Base-by-base conservation (phyloP, 805 yeast genomes). In the Wickerhamomyces canadensis region DNA sequence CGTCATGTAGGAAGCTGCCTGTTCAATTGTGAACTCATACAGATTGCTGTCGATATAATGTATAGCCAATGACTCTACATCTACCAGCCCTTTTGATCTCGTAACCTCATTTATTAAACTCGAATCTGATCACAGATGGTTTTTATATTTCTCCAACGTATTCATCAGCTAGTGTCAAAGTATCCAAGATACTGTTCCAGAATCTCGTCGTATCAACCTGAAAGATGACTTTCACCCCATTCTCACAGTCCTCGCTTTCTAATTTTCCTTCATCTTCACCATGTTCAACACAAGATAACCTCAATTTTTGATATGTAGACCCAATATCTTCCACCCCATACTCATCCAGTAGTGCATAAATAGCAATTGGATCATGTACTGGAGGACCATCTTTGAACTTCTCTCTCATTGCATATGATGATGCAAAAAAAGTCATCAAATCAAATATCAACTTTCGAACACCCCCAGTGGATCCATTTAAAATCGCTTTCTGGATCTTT, bases 331-430 rank as follows among this genome's bases (percentile, higher is more conserved):
- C 46, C 11, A 40, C 40, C 0, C 54, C 60, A 24, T 51, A 48
- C 32, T 57, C 43, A 32, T 62, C 57, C 22, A 84, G 56, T 26
- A 84, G 50, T 0, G 76, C 77, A 36, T 72, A 74, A 10, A 83
- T 63, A 1, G 94, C 84, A 35, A 84, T 62, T 1, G 93, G 91
- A 56, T 85, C 95, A 58, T 86, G 95, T 1, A 84, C 68, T 1
- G 88, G 86, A 5, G 93, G 88, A 0, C 93, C 91, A 5, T 54
- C 42, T 19, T 44, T 42, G 55, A 74, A 64, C 4, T 70, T 69
- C 43, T 67, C 69, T 28, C 57, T 50, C 19, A 62, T 60, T 27
- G 62, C 61, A 51, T 72, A 70, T 9, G 74, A 47, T 18, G 62
- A 60, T 11, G 72, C 68, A 52, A 76, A 78, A 42, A 65, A 75